These are phyloP conservation scores for Colletotrichum sp. DNA, from an alignment of 2,329 filamentous ascomycete genomes.

Conservation along the genomic window DNA sequence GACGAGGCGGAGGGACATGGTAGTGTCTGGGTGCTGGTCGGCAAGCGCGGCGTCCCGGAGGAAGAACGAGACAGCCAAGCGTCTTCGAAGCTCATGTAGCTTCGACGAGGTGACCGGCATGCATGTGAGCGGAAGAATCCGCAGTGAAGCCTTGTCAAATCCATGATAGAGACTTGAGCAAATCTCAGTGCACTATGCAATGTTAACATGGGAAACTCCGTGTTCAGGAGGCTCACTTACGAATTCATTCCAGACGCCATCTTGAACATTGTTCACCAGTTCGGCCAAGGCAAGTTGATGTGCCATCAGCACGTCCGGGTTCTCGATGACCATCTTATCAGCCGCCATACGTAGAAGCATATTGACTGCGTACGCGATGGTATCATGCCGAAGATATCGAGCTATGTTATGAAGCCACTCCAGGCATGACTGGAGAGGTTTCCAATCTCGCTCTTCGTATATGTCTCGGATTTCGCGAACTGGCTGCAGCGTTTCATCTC, in stretches of 20 bases:
- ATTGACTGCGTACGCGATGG: constrained; percentile 45
- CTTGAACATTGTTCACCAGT: constrained; percentile 48
- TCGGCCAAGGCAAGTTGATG: constrained; percentile 48
- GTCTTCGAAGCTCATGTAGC: constrained; percentile 66
- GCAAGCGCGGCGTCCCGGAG: constrained; percentile 54
- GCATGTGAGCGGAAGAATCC: constrained; percentile 61
- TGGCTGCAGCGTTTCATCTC: constrained; percentile 27
- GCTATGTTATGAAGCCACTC: constrained; percentile 45
- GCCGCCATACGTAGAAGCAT: constrained; percentile 60
- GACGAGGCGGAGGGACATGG: constrained; percentile 47
- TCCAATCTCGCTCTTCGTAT: constrained; percentile 50
- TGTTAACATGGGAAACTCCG: constrained; percentile 2
- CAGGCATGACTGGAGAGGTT: constrained; percentile 47
- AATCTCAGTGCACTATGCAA: constrained; percentile 51
- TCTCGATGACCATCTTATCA: constrained; percentile 51
- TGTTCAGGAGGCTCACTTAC: constrained; percentile 37
- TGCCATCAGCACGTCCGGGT: constrained; percentile 34
- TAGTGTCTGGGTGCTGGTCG: constrained; percentile 43
- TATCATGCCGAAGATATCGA: constrained; percentile 34
- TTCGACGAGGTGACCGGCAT: constrained; percentile 58
- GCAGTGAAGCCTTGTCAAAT: constrained; percentile 55
- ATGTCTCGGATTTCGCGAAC: constrained; percentile 30
- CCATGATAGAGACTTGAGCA: constrained; percentile 51
- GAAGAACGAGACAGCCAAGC: constrained; percentile 70
- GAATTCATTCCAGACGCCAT: constrained; percentile 41